Percentiles rank a stretch among this genome's conserved stretches.
Conservation (phyloP, 805 yeast genomes). For the Ogataea pini region DNA sequence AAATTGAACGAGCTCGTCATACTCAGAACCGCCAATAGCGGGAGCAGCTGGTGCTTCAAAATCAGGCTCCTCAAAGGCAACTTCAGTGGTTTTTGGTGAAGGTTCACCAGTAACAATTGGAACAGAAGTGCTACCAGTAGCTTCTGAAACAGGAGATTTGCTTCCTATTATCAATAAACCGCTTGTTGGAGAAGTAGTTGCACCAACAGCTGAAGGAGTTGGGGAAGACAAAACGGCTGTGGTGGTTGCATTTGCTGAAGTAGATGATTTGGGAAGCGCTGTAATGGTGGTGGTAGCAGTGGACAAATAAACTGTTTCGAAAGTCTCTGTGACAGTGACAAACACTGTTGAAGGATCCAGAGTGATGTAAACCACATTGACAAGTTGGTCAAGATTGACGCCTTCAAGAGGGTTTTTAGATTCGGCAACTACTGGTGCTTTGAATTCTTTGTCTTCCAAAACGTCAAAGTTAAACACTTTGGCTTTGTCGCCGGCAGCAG, state of each 20-base stretch:
- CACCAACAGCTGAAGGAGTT: neutral
- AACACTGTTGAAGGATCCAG: slow-evolving; percentile 27
- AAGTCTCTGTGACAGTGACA: slow-evolving; percentile 30
- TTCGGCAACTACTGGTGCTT: slow-evolving; percentile 8
- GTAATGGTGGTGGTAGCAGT: slow-evolving; percentile 20
- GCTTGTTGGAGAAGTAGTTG: slow-evolving; percentile 1
- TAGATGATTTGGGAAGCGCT: slow-evolving; percentile 10
- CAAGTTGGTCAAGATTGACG: slow-evolving; percentile 23
- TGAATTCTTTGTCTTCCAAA: slow-evolving; percentile 15
- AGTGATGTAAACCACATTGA: slow-evolving; percentile 30
- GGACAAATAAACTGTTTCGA: slow-evolving; percentile 14
- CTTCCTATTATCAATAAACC: neutral
- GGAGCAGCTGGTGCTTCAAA: neutral
- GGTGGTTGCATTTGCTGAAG: neutral
- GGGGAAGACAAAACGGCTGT: neutral
- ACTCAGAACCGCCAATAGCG: slow-evolving; percentile 1
- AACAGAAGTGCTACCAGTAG: neutral
- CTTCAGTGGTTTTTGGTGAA: neutral
- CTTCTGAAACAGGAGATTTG: neutral
- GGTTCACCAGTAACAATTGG: neutral
- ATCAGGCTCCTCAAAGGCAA: neutral
- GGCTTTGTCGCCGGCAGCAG: slow-evolving; percentile 19
- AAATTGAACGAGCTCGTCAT: slow-evolving; percentile 17
- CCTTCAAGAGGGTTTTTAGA: slow-evolving; percentile 16
- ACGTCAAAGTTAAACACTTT: slow-evolving; percentile 24